Percentiles rank a stretch among this genome's conserved stretches.
Evolutionary conservation across 306 rosid genomes (phyloP).

Genomic region (Vigna mungo): DNA sequence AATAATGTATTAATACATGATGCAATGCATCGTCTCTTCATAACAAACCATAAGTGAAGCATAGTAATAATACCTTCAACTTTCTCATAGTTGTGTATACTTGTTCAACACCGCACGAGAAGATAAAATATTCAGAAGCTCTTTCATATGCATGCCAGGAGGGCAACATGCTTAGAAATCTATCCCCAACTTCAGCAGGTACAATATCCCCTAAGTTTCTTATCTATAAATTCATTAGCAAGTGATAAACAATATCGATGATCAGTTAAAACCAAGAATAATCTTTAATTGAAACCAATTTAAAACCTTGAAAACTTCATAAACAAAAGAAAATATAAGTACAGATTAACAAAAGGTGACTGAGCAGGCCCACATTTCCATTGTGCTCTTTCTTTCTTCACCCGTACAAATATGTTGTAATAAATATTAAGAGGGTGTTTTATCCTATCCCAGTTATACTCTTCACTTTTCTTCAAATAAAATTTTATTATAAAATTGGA

Average conservation of each 20-base stretch:
- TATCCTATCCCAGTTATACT: not conserved
- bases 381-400: not conserved
- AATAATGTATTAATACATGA: conserved; percentile 23
- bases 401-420: conserved; percentile 3
- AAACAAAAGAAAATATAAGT: conserved; percentile 4
- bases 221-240: conserved; percentile 57
- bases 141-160: conserved; percentile 99
- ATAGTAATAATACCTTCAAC: conserved; percentile 73
- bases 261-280: conserved; percentile 33
- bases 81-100: conserved; percentile 81
- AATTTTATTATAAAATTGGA: not conserved
- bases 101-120: conserved; percentile 79
- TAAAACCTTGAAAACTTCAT: conserved; percentile 31
- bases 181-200: conserved; percentile 83
- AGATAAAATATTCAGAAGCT: conserved; percentile 85
- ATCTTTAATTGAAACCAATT: conserved; percentile 25
- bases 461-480: not conserved
- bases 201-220: conserved; percentile 74
- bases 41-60: conserved; percentile 32
- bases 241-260: conserved; percentile 19
- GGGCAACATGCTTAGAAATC: conserved; percentile 92
- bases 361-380: not conserved
- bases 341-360: conserved; percentile 1
- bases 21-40: conserved; percentile 12
- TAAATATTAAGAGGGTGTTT: not conserved